Percentiles rank a stretch among this genome's conserved stretches.
Conservation (phyloP, 805 yeast species). For the Maudiozyma barnettii region DNA sequence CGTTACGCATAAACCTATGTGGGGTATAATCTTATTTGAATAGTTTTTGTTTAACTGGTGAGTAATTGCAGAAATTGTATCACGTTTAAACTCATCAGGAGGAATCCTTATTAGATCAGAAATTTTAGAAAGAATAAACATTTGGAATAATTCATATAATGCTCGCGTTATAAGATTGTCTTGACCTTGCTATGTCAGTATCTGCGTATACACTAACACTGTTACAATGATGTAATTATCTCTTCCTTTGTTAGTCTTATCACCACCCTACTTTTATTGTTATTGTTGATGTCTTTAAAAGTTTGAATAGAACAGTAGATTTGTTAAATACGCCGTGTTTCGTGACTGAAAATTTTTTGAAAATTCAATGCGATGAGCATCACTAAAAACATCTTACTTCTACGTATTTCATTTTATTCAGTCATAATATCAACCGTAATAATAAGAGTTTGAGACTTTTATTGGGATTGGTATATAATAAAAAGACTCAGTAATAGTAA, state of each 20-base stretch:
- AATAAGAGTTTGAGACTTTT: too few relatives aligned
- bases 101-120: slow-evolving; percentile 82
- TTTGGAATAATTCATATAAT: slow-evolving; percentile 18
- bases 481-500: too few relatives aligned
- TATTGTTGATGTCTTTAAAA: background rate
- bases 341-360: slow-evolving; percentile 14
- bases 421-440: too few relatives aligned
- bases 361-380: slow-evolving; percentile 13
- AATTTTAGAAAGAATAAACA: slow-evolving; percentile 79
- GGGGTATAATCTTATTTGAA: slow-evolving; percentile 75
- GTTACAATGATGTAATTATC: background rate
- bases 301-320: background rate
- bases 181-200: too few relatives aligned
- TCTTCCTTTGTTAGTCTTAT: background rate
- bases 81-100: slow-evolving; percentile 70
- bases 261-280: background rate
- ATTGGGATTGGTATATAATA: too few relatives aligned
- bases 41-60: slow-evolving; percentile 78
- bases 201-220: too few relatives aligned
- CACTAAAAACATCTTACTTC: background rate
- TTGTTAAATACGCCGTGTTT: background rate
- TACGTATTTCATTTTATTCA: too few relatives aligned
- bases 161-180: too few relatives aligned
- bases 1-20: slow-evolving; percentile 74
- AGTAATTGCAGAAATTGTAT: slow-evolving; percentile 61